Evolutionary conservation across 768 basidiomycete genomes (phyloP).

Genomic region (Lactarius deliciosus): DNA sequence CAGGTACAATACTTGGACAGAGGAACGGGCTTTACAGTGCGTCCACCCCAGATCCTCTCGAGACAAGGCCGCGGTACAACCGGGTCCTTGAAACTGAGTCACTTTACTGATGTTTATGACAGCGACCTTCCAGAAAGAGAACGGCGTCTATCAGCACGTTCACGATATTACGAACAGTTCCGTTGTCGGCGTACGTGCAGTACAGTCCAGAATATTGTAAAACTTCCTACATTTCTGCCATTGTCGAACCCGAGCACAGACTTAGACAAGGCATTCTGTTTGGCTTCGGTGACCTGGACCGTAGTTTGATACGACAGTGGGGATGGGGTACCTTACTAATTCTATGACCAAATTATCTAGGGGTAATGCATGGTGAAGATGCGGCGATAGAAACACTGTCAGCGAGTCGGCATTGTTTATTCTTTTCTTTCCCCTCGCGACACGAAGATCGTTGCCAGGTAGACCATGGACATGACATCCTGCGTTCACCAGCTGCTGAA

Average conservation of each 20-base stretch:
- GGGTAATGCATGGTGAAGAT: neutral
- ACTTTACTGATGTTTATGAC: neutral
- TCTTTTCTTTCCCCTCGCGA: neutral
- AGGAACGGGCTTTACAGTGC: no score
- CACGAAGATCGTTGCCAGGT: constrained; percentile 8
- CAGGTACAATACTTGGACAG: neutral
- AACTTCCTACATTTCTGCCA: neutral
- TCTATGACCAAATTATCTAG: neutral
- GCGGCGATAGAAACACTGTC: neutral
- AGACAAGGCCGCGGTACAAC: neutral
- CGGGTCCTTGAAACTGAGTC: neutral
- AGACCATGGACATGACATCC: neutral
- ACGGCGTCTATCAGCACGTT: neutral
- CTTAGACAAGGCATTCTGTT: neutral
- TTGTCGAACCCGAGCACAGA: neutral
- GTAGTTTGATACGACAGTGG: neutral
- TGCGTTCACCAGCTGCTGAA: neutral
- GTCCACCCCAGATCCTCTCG: neutral
- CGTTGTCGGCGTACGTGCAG: neutral
- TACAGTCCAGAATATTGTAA: neutral
- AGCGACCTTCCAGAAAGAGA: neutral
- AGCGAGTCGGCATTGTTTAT: neutral
- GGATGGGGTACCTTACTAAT: neutral
- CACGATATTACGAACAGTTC: neutral
- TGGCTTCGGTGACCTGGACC: neutral